phyloP scores from a whole-genome alignment of 2,329 filamentous ascomycete genomes.

The Endoconidiophora polonica region DNA sequence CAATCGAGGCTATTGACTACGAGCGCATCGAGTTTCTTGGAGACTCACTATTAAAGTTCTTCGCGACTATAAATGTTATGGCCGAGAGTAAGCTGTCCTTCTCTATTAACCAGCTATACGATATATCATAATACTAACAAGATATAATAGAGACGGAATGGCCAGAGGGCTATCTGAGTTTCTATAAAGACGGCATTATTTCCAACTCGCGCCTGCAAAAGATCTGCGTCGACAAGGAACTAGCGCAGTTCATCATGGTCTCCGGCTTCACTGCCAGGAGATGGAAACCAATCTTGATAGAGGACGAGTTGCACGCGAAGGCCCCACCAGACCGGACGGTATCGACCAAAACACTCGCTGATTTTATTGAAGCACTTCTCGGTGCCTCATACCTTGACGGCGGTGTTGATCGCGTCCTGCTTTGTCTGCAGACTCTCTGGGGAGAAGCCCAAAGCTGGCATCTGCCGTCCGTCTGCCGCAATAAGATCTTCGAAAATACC shows the following conservation, averaged over 20 bases:
- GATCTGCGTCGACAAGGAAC: slow-evolving; percentile 42
- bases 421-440: slow-evolving; percentile 46
- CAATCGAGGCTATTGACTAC: slow-evolving; percentile 49
- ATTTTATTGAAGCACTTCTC: slow-evolving; percentile 73
- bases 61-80: slow-evolving; percentile 47
- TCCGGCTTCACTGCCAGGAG: slow-evolving; percentile 49
- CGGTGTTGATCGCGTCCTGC: slow-evolving; percentile 45
- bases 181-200: slow-evolving; percentile 51
- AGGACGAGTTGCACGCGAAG: slow-evolving; percentile 19
- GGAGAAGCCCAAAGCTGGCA: slow-evolving; percentile 34
- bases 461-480: slow-evolving; percentile 25
- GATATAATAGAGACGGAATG: slow-evolving; percentile 38
- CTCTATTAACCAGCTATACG: no score
- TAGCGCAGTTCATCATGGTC: slow-evolving; percentile 59
- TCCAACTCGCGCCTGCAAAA: slow-evolving; percentile 57
- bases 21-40: slow-evolving; percentile 78
- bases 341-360: slow-evolving; percentile 68
- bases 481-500: slow-evolving; percentile 26
- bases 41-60: slow-evolving; percentile 66
- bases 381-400: slow-evolving; percentile 58
- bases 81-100: slow-evolving; percentile 28
- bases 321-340: slow-evolving; percentile 23
- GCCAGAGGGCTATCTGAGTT: slow-evolving; percentile 62
- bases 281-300: slow-evolving; percentile 52
- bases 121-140: slow-evolving; percentile 11